These are phyloP conservation scores for Hygrophila difformis DNA, from an alignment of 257 asterid species.

Conservation along the genomic window DNA sequence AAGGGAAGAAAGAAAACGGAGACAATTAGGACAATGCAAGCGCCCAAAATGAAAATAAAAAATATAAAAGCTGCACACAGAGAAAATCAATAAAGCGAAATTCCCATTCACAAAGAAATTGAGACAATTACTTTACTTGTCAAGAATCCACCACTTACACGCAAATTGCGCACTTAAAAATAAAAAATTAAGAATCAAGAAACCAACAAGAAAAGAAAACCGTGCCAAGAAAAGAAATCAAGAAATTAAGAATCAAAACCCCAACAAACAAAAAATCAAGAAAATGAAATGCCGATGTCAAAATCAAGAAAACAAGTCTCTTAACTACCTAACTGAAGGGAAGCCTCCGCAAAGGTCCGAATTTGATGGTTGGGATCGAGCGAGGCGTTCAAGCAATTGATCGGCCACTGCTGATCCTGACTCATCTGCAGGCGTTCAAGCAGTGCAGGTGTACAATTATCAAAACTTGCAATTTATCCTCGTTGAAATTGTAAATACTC, in stretches of 20 bases:
- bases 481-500: too few relatives aligned
- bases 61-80: too few relatives aligned
- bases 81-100: too few relatives aligned
- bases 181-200: not conserved
- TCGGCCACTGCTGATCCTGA: conserved; percentile 72
- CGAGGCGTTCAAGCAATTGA: conserved; percentile 82
- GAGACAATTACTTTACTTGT: too few relatives aligned
- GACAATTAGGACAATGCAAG: not conserved
- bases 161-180: too few relatives aligned
- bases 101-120: too few relatives aligned
- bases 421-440: conserved; percentile 5
- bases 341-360: conserved; percentile 82
- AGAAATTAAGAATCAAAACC: not conserved
- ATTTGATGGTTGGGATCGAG: conserved; percentile 73
- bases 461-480: too few relatives aligned
- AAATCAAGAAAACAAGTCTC: too few relatives aligned
- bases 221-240: not conserved
- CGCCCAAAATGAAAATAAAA: not conserved
- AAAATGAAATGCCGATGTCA: too few relatives aligned
- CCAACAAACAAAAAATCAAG: too few relatives aligned
- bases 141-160: too few relatives aligned
- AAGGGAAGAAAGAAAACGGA: not conserved
- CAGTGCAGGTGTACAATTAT: too few relatives aligned
- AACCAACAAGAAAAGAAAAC: not conserved
- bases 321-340: conserved; percentile 49